These are phyloP conservation scores for Gossypium sturtianum DNA, from an alignment of 345 rosid genomes.

Conservation along the genomic window DNA sequence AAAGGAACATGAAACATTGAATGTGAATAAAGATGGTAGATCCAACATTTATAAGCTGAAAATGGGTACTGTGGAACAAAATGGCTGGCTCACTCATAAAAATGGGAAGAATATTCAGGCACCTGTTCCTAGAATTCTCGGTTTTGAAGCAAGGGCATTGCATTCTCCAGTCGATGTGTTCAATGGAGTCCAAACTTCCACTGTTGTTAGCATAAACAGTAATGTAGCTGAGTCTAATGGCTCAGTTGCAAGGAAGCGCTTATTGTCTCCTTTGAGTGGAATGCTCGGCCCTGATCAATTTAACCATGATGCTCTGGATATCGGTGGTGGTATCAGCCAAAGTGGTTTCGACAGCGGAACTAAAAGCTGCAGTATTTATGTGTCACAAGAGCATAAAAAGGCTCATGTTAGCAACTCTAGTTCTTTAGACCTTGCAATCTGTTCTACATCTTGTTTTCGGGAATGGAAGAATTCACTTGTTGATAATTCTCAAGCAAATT, in stretches of 20 bases:
- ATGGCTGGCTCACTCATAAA: conserved; percentile 24
- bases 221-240: conserved; percentile 32
- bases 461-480: conserved; percentile 20
- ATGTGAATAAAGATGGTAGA: conserved; percentile 21
- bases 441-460: conserved; percentile 17
- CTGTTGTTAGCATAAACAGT: conserved; percentile 23
- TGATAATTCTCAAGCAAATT: conserved; percentile 15
- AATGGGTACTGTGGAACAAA: conserved; percentile 25
- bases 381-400: conserved; percentile 49
- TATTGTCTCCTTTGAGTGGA: conserved; percentile 45
- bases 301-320: conserved; percentile 36
- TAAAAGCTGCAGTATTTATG: conserved; percentile 13
- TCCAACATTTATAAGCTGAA: conserved; percentile 25
- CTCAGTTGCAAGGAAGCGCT: conserved; percentile 44
- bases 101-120: conserved; percentile 26
- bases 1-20: conserved; percentile 23
- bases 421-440: conserved; percentile 15
- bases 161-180: conserved; percentile 21
- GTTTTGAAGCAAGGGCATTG: conserved; percentile 40
- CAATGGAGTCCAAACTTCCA: conserved; percentile 22
- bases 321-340: conserved; percentile 26
- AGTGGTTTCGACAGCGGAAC: conserved; percentile 19
- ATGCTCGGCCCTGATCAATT: conserved; percentile 39
- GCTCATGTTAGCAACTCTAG: conserved; percentile 35
- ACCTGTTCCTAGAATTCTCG: conserved; percentile 49